Evolutionary conservation across 1,284 basidiomycete genomes (phyloP).

Genomic region (Peniophora sp.): DNA sequence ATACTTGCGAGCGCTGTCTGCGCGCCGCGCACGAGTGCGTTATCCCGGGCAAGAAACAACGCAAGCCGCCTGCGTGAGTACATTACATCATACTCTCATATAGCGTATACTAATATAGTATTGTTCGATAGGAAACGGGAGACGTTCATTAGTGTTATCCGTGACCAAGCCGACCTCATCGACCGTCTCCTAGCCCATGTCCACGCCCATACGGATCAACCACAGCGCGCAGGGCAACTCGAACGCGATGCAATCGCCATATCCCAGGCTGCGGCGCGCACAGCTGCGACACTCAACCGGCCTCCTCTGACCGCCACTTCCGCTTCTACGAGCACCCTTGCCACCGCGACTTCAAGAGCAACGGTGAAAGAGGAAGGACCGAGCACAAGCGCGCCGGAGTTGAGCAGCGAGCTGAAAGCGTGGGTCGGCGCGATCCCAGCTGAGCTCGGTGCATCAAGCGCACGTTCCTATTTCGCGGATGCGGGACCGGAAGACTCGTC

Average conservation of each 20-base stretch:
- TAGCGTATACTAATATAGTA: constrained; percentile 2
- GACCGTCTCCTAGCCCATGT: constrained; percentile 50
- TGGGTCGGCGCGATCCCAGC: too few species aligned
- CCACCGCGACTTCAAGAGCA: too few species aligned
- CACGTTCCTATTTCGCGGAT: too few species aligned
- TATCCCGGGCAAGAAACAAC: constrained; percentile 70
- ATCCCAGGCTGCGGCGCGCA: constrained; percentile 1
- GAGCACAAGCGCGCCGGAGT: too few species aligned
- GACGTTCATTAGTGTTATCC: constrained; percentile 63
- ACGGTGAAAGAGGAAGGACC: too few species aligned
- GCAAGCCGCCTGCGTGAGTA: constrained; percentile 66
- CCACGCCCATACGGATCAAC: constrained; percentile 5
- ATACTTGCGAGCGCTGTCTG: constrained; percentile 63
- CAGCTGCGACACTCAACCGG: too few species aligned
- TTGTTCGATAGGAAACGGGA: constrained; percentile 53
- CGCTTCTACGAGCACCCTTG: too few species aligned
- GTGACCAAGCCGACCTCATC: constrained; percentile 62
- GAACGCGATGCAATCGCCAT: constrained; percentile 12
- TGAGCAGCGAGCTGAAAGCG: too few species aligned
- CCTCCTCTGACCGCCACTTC: too few species aligned
- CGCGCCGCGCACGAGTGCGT: constrained; percentile 61
- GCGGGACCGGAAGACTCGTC: too few species aligned
- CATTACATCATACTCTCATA: background rate
- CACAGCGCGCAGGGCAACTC: constrained; percentile 8
- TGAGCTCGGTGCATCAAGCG: too few species aligned